Base-by-base conservation (phyloP, 495 filamentous ascomycete species). In the Podospora fimiseda region DNA sequence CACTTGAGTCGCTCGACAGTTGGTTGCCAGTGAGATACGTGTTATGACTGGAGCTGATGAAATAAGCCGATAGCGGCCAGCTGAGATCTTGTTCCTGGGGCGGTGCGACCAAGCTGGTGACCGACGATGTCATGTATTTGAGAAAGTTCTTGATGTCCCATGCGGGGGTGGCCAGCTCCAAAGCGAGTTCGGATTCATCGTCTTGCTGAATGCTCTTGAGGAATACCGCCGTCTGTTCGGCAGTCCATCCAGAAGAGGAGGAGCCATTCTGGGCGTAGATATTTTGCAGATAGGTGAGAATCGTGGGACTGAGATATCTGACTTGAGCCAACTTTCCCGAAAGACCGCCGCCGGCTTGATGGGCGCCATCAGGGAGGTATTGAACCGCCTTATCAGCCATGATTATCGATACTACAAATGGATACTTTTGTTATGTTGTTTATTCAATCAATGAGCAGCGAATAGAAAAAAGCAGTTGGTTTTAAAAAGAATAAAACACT, bases 11-110 rank as follows among this genome's bases (percentile, higher is more conserved):
- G 56, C 89, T 90, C 52, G 83, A 93, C 9, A 97, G 76, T 70
- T 97, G 92, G 64, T 96, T 92, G 0, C 92, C 92, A 0, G 86
- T 89, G 54, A 97, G 75, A 61, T 96, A 97, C 0, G 92, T 96
- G 66, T 97, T 97, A 68, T 97, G 92, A 62, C 89, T 95, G 20
- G 86, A 91, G 47, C 84, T 90, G 55, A 97, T 85, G 63, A 86
- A 97, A 73, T 96, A 97, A 60, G 85, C 88, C 37, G 86, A 86
- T 33, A 96, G 74, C 2, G 90, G 89, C 43, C 78, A 82, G 7
- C 71, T 70, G 43, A 80, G 62, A 62, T 89, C 82, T 43, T 74
- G 67, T 8, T 70, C 62, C 11, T 57, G 50, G 0, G 60, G 59
- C 9, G 65, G 70, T 0, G 68, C 67, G 40, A 76, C 53, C 2